Evolutionary conservation across 2,329 filamentous ascomycete species (phyloP).

Genomic region (Pseudonectria buxi): DNA sequence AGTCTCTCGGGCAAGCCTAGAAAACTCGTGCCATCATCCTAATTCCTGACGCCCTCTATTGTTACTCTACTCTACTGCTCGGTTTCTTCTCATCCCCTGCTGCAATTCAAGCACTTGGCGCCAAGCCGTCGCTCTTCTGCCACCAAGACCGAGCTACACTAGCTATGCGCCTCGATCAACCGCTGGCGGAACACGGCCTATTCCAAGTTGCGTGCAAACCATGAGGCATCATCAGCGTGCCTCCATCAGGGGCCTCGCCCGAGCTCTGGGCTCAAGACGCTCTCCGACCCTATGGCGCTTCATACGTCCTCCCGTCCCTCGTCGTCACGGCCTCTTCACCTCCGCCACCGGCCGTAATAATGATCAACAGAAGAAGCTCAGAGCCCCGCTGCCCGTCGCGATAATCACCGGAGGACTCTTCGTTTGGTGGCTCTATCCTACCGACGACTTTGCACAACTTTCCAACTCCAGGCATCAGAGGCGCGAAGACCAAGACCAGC

Average conservation of each 20-base stretch:
- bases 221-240: slow-evolving; percentile 17
- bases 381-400: slow-evolving; percentile 24
- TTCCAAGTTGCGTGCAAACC: background rate
- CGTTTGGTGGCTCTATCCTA: slow-evolving; percentile 38
- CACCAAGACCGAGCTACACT: too few relatives aligned
- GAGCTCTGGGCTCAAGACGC: slow-evolving; percentile 11
- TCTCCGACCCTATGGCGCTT: slow-evolving; percentile 11
- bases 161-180: too few relatives aligned
- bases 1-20: too few relatives aligned
- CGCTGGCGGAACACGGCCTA: too few relatives aligned
- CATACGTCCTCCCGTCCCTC: slow-evolving; percentile 5
- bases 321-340: slow-evolving; percentile 13
- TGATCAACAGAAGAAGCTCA: slow-evolving; percentile 14
- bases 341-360: slow-evolving; percentile 10
- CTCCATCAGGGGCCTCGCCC: slow-evolving; percentile 15
- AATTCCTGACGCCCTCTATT: too few relatives aligned
- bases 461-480: slow-evolving; percentile 11
- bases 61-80: too few relatives aligned
- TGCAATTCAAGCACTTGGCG: too few relatives aligned
- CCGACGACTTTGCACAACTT: slow-evolving; percentile 35
- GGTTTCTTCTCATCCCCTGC: too few relatives aligned
- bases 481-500: background rate
- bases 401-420: slow-evolving; percentile 32
- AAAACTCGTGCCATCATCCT: too few relatives aligned
- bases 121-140: too few relatives aligned